phyloP scores from a whole-genome alignment of 2,329 filamentous ascomycete species.

The Ramichloridium luteum region DNA sequence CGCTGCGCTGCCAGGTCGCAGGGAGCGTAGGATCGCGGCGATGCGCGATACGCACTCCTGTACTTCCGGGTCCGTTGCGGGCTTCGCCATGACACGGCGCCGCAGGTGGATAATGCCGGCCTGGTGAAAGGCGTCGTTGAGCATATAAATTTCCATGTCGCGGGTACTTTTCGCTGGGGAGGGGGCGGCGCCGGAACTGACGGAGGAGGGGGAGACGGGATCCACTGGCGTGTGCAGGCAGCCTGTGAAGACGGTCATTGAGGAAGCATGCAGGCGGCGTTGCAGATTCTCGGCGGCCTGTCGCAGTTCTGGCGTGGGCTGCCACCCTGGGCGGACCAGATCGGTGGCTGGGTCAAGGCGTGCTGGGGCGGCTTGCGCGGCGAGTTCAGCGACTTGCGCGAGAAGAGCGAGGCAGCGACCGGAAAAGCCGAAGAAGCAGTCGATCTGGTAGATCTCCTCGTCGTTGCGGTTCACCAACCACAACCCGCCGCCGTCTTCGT shows the following conservation, averaged over 20 bases:
- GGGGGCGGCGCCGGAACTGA: not conserved
- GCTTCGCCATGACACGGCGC: constrained; percentile 56
- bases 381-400: constrained; percentile 59
- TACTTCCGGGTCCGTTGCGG: constrained; percentile 46
- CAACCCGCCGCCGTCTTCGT: constrained; percentile 24
- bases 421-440: constrained; percentile 72
- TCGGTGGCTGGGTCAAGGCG: constrained; percentile 45
- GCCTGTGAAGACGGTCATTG: constrained; percentile 30
- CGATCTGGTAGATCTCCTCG: constrained; percentile 47
- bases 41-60: constrained; percentile 52
- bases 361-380: constrained; percentile 53
- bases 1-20: constrained; percentile 55
- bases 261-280: constrained; percentile 46
- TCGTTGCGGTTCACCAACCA: constrained; percentile 25
- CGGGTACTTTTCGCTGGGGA: not conserved
- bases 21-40: constrained; percentile 47
- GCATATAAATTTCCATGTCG: constrained; percentile 52
- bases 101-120: constrained; percentile 65
- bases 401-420: constrained; percentile 58
- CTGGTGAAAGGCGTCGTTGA: constrained; percentile 69
- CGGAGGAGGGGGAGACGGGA: not conserved
- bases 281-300: constrained; percentile 48
- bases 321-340: constrained; percentile 43
- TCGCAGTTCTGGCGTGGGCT: constrained; percentile 42
- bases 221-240: constrained; percentile 27